Percentiles rank a stretch among this genome's conserved stretches.
These are phyloP conservation scores for Artemisia annua DNA, from an alignment of 129 eudicot species.

Conservation along the genomic window DNA sequence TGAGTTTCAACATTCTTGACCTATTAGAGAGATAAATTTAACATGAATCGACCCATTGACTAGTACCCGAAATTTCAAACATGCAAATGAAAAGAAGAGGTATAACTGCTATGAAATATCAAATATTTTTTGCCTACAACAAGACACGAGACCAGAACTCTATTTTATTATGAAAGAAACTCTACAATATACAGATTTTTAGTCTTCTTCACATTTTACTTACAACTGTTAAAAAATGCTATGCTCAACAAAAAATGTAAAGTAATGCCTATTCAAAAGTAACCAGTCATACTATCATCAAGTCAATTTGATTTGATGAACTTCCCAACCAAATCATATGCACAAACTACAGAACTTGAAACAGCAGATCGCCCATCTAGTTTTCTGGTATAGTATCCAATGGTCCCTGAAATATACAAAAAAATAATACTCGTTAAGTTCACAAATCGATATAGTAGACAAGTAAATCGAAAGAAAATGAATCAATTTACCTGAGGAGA, in stretches of 20 bases:
- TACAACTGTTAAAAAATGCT: constrained; percentile 8
- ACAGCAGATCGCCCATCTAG: constrained; percentile 24
- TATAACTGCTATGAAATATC: not conserved
- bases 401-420: constrained; percentile 41
- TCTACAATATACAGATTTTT: constrained; percentile 30
- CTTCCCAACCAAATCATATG: constrained; percentile 31
- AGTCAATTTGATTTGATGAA: constrained; percentile 2
- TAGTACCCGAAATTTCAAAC: not conserved
- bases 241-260: not conserved
- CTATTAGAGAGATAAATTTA: not conserved
- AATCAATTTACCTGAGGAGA: constrained; percentile 35
- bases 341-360: constrained; percentile 31
- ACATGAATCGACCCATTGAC: not conserved
- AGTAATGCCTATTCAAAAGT: not conserved
- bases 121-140: not conserved
- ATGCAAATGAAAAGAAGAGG: not conserved
- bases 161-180: constrained; percentile 2
- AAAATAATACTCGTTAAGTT: not conserved
- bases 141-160: constrained; percentile 1
- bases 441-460: not conserved
- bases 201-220: constrained; percentile 16
- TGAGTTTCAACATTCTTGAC: not conserved
- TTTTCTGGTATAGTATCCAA: constrained; percentile 51
- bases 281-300: constrained; percentile 3
- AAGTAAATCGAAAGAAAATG: not conserved